Evolutionary conservation across 2,329 filamentous ascomycete genomes (phyloP).

Genomic region (Claviceps digitariae): DNA sequence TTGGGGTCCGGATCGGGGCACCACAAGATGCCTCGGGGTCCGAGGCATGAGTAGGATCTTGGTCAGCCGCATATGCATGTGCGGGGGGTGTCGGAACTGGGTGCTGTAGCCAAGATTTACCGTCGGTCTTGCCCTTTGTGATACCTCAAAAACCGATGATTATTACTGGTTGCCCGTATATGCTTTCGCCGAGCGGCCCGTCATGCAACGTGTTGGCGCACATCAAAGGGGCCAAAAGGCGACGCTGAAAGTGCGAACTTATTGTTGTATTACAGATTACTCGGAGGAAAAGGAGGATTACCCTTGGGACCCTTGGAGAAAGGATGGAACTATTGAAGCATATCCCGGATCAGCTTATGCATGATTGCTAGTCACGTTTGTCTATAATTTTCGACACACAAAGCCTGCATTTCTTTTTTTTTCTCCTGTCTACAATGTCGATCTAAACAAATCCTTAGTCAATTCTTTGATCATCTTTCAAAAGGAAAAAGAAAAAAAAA

Average conservation of each 20-base stretch:
- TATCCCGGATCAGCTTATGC: neutral
- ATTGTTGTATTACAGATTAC: neutral
- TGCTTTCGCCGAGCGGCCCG: neutral
- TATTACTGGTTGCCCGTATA: neutral
- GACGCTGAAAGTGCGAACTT: neutral
- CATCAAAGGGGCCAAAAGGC: neutral
- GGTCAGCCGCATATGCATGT: neutral
- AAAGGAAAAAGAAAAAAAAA: neutral
- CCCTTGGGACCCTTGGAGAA: neutral
- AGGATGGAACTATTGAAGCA: neutral
- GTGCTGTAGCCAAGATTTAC: neutral
- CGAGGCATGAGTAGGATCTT: neutral
- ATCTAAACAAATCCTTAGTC: too few species aligned
- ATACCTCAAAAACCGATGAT: neutral
- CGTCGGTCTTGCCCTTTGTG: neutral
- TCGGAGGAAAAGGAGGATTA: neutral
- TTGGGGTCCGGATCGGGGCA: neutral
- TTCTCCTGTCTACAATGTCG: neutral
- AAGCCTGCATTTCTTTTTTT: neutral
- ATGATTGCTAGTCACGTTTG: neutral
- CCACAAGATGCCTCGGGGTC: neutral
- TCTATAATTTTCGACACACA: neutral
- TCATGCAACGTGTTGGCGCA: neutral
- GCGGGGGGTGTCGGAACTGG: neutral
- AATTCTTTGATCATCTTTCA: neutral